Evolutionary conservation across 257 asterid species (phyloP).

Genomic region (Forsythia suspensa): DNA sequence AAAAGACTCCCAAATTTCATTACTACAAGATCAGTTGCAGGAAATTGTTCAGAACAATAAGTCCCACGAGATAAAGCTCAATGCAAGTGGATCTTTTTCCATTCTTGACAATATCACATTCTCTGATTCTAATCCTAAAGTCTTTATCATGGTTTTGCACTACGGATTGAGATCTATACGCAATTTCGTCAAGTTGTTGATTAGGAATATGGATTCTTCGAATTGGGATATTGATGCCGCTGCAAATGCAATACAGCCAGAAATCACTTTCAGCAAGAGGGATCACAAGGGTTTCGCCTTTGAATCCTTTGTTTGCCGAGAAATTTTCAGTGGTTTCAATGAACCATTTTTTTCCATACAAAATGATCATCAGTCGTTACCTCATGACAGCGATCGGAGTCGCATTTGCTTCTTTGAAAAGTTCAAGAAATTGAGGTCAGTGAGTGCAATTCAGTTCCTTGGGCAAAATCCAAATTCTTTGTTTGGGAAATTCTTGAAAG

Average conservation of each 20-base stretch:
- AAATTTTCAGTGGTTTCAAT: slow-evolving; percentile 61
- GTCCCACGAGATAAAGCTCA: slow-evolving; percentile 59
- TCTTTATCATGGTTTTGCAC: slow-evolving; percentile 66
- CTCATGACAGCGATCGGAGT: slow-evolving; percentile 27
- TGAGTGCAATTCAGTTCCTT: slow-evolving; percentile 42
- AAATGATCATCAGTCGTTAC: slow-evolving; percentile 29
- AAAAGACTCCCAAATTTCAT: slow-evolving; percentile 36
- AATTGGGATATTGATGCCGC: slow-evolving; percentile 90
- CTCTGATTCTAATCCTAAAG: slow-evolving; percentile 48
- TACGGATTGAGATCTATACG: slow-evolving; percentile 69
- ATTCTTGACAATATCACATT: slow-evolving; percentile 60
- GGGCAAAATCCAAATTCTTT: slow-evolving; percentile 54
- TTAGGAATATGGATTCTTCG: slow-evolving; percentile 74
- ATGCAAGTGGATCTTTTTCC: slow-evolving; percentile 78
- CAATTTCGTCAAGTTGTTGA: slow-evolving; percentile 63
- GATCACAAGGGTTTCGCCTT: slow-evolving; percentile 67
- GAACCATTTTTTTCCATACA: slow-evolving; percentile 41
- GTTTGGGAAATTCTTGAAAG: slow-evolving; percentile 69
- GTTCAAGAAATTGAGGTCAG: slow-evolving; percentile 58
- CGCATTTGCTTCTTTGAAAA: slow-evolving; percentile 56
- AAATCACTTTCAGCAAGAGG: slow-evolving; percentile 39
- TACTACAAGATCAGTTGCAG: slow-evolving; percentile 29
- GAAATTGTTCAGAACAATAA: slow-evolving; percentile 41
- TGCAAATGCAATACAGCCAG: slow-evolving; percentile 55
- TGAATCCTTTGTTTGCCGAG: slow-evolving; percentile 81